These are phyloP conservation scores for Pseudocercospora macadamiae DNA, from an alignment of 2,329 filamentous ascomycete genomes.

Conservation along the genomic window DNA sequence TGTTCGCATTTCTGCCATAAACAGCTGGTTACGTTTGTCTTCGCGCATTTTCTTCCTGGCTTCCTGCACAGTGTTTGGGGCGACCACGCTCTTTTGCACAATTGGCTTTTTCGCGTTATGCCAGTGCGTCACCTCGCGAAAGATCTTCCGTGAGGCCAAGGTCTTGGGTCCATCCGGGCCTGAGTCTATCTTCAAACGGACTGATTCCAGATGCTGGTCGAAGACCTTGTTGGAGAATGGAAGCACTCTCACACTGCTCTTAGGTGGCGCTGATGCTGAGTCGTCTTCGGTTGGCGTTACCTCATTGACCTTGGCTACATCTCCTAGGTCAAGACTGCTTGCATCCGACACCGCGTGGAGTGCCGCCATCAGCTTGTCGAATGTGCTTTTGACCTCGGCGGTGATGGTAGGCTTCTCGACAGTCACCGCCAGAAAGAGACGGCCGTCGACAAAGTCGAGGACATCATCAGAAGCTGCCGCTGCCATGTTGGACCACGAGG, in stretches of 20 bases:
- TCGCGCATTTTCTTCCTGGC: constrained; percentile 45
- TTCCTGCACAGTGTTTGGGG: constrained; percentile 27
- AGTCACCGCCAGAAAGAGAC: constrained; percentile 44
- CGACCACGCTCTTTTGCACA: constrained; percentile 41
- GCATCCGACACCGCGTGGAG: constrained; percentile 17
- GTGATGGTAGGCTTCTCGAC: constrained; percentile 15
- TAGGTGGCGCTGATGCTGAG: background rate
- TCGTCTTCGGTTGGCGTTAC: background rate
- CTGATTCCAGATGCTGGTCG: constrained; percentile 51
- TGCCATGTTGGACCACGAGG: constrained; percentile 14
- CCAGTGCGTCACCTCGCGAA: constrained; percentile 61
- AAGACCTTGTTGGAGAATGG: constrained; percentile 54
- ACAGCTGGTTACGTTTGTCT: constrained; percentile 60
- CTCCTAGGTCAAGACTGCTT: constrained; percentile 4
- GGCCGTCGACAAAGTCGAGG: constrained; percentile 60
- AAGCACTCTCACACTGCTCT: constrained; percentile 40
- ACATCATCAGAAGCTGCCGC: constrained; percentile 48
- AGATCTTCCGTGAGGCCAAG: constrained; percentile 45
- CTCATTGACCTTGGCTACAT: background rate
- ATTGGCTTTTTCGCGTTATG: constrained; percentile 61
- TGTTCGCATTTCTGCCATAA: constrained; percentile 67
- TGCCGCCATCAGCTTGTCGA: constrained; percentile 30
- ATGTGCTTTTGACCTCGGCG: constrained; percentile 25
- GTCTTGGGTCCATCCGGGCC: constrained; percentile 38
- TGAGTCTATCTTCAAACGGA: constrained; percentile 44